These are phyloP conservation scores for Tilletiaria anomala DNA, from an alignment of 1,284 basidiomycete species.

Conservation along the genomic window DNA sequence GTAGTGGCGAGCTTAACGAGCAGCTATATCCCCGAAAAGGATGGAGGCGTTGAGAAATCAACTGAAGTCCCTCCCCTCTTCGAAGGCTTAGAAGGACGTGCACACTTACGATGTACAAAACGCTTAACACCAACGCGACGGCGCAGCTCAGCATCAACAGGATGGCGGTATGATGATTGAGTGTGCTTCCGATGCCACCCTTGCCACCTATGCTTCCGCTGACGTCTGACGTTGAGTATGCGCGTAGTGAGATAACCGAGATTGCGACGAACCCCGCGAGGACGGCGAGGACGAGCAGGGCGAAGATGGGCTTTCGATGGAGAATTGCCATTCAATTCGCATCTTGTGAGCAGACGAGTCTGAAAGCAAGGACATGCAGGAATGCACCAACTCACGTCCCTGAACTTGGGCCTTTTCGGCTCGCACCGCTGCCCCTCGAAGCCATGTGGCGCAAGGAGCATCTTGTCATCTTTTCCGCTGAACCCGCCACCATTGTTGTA, in stretches of 20 bases:
- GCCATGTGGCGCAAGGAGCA: constrained; percentile 23
- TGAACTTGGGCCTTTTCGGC: constrained; percentile 23
- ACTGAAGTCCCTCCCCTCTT: too few species aligned
- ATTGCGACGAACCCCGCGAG: constrained; percentile 39
- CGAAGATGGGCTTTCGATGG: constrained; percentile 38
- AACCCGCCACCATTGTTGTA: constrained; percentile 5
- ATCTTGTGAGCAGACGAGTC: too few species aligned
- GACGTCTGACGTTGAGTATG: constrained; percentile 11
- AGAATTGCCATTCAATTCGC: too few species aligned
- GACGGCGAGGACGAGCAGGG: constrained; percentile 38
- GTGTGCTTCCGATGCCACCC: constrained; percentile 61
- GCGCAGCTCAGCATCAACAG: constrained; percentile 56
- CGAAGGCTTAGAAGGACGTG: too few species aligned
- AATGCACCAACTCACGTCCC: constrained; percentile 8
- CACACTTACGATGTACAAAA: constrained; percentile 48
- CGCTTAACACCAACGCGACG: constrained; percentile 48
- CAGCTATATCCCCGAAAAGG: too few species aligned
- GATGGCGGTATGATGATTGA: constrained; percentile 54
- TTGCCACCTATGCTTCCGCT: constrained; percentile 11
- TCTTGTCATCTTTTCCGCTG: constrained; percentile 14
- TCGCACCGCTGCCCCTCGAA: constrained; percentile 23
- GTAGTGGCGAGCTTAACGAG: too few species aligned
- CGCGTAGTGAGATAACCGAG: constrained; percentile 38
- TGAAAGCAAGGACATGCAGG: background rate
- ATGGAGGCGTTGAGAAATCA: too few species aligned